Percentiles rank a stretch among this genome's conserved stretches.
Conservation (phyloP, 768 basidiomycete species). For the Suillus luteus region DNA sequence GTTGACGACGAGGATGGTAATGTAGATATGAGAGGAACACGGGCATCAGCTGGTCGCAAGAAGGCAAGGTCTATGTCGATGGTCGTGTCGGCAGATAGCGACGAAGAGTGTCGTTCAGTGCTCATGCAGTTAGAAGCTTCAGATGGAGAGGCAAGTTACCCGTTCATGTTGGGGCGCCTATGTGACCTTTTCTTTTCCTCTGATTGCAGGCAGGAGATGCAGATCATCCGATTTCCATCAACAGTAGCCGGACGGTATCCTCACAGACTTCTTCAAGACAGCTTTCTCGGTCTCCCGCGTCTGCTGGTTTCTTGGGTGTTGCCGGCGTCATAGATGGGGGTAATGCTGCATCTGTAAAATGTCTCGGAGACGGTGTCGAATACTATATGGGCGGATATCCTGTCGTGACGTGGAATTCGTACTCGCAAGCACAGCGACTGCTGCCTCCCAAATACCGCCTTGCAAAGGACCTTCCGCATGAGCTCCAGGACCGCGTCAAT, state of each 20-base stretch:
- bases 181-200: neutral
- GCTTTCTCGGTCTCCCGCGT: neutral
- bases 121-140: neutral
- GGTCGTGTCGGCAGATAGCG: conserved; percentile 21
- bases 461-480: conserved; percentile 58
- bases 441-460: conserved; percentile 29
- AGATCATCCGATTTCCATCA: neutral
- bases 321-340: neutral
- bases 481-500: conserved; percentile 69
- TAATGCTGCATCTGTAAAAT: neutral
- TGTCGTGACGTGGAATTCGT: conserved; percentile 27
- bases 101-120: neutral
- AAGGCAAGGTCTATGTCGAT: conserved; percentile 6
- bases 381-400: conserved; percentile 14
- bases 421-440: conserved; percentile 19
- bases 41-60: neutral
- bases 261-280: conserved; percentile 8
- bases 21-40: neutral
- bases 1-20: neutral
- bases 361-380: conserved; percentile 1
- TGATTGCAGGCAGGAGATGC: neutral
- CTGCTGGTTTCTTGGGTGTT: neutral
- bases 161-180: too few species aligned
- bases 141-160: neutral
- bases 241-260: conserved; percentile 1